Conservation (phyloP, 441 rosid genomes). For the Erysimum cheiri region DNA sequence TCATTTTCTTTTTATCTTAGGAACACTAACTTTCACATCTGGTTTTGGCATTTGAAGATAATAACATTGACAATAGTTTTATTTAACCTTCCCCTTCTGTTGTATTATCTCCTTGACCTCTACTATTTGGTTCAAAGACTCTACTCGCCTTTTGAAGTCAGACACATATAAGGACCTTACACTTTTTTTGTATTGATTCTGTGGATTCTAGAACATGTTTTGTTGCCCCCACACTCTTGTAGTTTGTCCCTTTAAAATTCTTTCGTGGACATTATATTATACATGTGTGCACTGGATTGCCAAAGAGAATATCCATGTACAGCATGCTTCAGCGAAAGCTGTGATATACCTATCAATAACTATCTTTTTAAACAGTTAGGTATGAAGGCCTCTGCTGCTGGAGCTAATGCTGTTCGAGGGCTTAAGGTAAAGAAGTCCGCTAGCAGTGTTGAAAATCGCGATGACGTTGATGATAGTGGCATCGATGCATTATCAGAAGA, state of each 20-base stretch:
- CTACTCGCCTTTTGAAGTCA: not conserved
- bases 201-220: conserved; percentile 17
- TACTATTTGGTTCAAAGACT: conserved; percentile 19
- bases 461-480: conserved; percentile 45
- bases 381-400: conserved; percentile 49
- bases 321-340: not conserved
- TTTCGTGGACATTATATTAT: not conserved
- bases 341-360: conserved; percentile 13
- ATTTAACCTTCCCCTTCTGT: conserved; percentile 10
- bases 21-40: conserved; percentile 10
- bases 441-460: conserved; percentile 50
- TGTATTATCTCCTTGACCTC: conserved; percentile 19
- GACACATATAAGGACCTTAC: conserved; percentile 1
- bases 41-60: conserved; percentile 25
- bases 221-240: conserved; percentile 1
- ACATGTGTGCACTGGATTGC: conserved; percentile 15
- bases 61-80: conserved; percentile 14
- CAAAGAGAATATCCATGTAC: conserved; percentile 14
- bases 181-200: not conserved
- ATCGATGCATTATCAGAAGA: conserved; percentile 37
- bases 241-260: conserved; percentile 1
- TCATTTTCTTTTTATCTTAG: not conserved
- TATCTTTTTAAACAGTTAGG: conserved; percentile 52
- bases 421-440: conserved; percentile 47
- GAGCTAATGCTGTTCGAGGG: conserved; percentile 64